Evolutionary conservation across 352 stramenopile genomes (phyloP), one percentile per base, ranked within the genome.

Genomic region (Phytophthora syringae): DNA sequence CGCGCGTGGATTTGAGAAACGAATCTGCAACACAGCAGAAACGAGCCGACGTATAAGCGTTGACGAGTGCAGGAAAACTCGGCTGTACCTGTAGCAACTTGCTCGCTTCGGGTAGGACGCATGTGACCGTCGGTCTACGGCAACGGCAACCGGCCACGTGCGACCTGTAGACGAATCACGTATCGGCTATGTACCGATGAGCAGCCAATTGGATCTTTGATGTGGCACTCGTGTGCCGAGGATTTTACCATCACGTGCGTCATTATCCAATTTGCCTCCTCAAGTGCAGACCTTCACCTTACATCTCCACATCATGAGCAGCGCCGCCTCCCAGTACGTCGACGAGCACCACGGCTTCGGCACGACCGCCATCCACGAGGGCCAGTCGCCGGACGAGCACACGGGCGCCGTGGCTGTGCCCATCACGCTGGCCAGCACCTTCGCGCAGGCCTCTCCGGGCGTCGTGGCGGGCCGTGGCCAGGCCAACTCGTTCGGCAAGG

Each of bases 351-450:
- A 78, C 68, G 84, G 84, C 67, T 94, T 94, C 70, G 85, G 85
- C 69, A 94, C 85, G 52, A 89, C 74, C 28, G 83, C 83, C 65
- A 94, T 97, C 64, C 89, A 97, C 75, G 86, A 75, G 24, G 89
- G 88, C 39, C 89, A 97, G 55, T 77, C 86, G 36, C 77, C 85
- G 4, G 84, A 93, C 64, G 80, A 86, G 71, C 79, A 79, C 69
- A 94, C 84, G 2, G 82, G 87, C 56, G 89, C 90, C 18, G 86
- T 95, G 55, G 86, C 88, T 4, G 85, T 94, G 54, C 94, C 96
- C 49, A 97, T 98, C 65, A 97, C 91, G 50, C 84, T 98, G 45
- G 86, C 84, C 64, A 98, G 86, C 59, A 98, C 94, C 27, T 99
- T 98, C 56, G 84, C 84, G 34, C 84, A 93, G 72, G 52, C 75